These are phyloP conservation scores for Fusarium longipes DNA, from an alignment of 2,329 filamentous ascomycete species.

Conservation along the genomic window DNA sequence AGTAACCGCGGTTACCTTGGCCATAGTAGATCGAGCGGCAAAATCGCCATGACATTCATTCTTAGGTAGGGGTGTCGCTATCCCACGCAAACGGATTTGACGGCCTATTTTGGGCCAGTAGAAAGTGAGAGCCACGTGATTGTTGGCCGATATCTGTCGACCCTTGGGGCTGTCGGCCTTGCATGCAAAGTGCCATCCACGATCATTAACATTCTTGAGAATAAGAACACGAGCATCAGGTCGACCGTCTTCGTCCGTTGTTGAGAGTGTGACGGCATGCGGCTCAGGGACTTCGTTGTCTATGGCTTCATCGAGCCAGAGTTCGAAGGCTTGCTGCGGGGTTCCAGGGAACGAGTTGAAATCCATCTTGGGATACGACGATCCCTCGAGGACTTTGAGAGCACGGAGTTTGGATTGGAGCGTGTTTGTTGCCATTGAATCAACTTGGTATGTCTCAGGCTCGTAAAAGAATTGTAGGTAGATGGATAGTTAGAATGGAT, in stretches of 20 bases:
- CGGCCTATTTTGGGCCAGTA: slow-evolving; percentile 18
- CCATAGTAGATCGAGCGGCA: not conserved
- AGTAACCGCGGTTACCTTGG: slow-evolving; percentile 7
- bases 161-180: slow-evolving; percentile 12
- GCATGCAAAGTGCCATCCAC: slow-evolving; percentile 22
- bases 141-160: not conserved
- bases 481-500: no score
- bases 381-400: not conserved
- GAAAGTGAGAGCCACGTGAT: slow-evolving; percentile 7
- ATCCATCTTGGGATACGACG: not conserved
- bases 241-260: not conserved
- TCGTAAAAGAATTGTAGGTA: no score
- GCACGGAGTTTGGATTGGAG: slow-evolving; percentile 5
- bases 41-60: slow-evolving; percentile 10
- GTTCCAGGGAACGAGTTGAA: not conserved
- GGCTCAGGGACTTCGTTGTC: not conserved
- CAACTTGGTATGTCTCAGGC: no score
- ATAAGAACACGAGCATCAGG: slow-evolving; percentile 12
- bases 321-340: slow-evolving; percentile 7
- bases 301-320: slow-evolving; percentile 12
- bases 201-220: slow-evolving; percentile 9
- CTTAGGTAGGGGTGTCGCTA: not conserved
- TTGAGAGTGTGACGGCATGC: slow-evolving; percentile 4
- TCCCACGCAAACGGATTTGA: not conserved
- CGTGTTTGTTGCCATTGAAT: not conserved